Percentiles rank a stretch among this genome's conserved stretches.
These are phyloP conservation scores for Fusarium torulosum DNA, from an alignment of 2,329 filamentous ascomycete genomes.

Conservation along the genomic window DNA sequence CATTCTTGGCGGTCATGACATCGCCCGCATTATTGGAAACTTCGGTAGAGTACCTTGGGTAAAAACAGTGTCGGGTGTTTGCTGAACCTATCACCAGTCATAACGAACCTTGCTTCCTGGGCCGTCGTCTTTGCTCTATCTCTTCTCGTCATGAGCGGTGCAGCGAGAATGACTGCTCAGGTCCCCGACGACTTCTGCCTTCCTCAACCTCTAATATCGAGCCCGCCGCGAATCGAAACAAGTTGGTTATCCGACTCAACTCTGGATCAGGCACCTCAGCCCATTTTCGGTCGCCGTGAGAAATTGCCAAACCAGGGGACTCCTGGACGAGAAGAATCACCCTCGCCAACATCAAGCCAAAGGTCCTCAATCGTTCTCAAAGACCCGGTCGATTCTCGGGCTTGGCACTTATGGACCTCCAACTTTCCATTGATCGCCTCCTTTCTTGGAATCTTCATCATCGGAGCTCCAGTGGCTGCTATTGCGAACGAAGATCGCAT, in stretches of 20 bases:
- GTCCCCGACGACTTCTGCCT: slow-evolving; percentile 20
- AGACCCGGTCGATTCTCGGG: neutral
- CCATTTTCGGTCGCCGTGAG: neutral
- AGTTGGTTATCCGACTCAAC: slow-evolving; percentile 43
- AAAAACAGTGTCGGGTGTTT: rapidly evolving
- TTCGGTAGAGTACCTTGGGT: slow-evolving; percentile 55
- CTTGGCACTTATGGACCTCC: slow-evolving; percentile 40
- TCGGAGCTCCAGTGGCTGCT: slow-evolving; percentile 59
- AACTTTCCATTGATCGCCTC: slow-evolving; percentile 48
- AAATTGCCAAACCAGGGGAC: slow-evolving; percentile 11
- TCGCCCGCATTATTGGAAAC: slow-evolving; percentile 59
- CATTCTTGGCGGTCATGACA: slow-evolving; percentile 49
- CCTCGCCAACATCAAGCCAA: slow-evolving; percentile 8
- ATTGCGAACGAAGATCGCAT: slow-evolving; percentile 52
- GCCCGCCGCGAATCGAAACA: slow-evolving; percentile 25
- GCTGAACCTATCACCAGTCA: slow-evolving; percentile 46
- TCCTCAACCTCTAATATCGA: slow-evolving; percentile 3
- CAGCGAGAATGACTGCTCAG: slow-evolving; percentile 13
- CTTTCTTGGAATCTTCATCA: slow-evolving; percentile 50
- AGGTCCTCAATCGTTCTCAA: slow-evolving; percentile 20
- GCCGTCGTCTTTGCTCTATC: slow-evolving; percentile 47
- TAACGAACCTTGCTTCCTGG: slow-evolving; percentile 56
- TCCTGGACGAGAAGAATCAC: slow-evolving; percentile 2
- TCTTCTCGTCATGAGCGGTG: slow-evolving; percentile 36
- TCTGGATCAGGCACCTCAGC: slow-evolving; percentile 16